Conservation (phyloP, 441 rosid species). For the Gossypium aridum region DNA sequence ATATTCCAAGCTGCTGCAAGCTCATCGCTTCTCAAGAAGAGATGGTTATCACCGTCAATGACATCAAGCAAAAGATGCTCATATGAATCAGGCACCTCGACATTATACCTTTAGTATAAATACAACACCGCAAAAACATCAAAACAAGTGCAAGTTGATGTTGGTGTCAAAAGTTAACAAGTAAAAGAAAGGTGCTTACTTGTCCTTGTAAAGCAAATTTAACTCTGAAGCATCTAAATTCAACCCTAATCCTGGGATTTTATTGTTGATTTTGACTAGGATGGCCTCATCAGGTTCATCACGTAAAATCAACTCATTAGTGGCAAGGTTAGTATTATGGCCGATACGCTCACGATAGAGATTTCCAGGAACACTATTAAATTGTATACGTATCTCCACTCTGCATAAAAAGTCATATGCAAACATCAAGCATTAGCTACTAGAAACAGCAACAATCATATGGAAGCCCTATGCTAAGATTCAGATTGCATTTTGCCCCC, state of each 20-base stretch:
- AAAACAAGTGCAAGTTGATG: neutral
- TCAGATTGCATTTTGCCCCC: too few relatives aligned
- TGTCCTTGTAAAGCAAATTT: conserved; percentile 71
- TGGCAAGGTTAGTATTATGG: conserved; percentile 39
- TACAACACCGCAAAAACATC: neutral
- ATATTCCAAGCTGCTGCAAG: conserved; percentile 71
- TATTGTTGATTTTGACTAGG: conserved; percentile 63
- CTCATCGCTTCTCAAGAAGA: conserved; percentile 77
- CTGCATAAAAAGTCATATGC: conserved; percentile 24
- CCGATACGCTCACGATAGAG: conserved; percentile 52
- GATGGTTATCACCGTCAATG: conserved; percentile 75
- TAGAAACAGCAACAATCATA: neutral
- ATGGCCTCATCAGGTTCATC: conserved; percentile 76
- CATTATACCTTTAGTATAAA: conserved; percentile 39
- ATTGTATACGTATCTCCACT: conserved; percentile 73
- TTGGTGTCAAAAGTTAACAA: neutral
- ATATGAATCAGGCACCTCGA: conserved; percentile 71
- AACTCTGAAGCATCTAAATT: conserved; percentile 74
- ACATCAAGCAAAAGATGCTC: conserved; percentile 79
- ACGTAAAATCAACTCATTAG: conserved; percentile 61
- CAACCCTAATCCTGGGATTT: conserved; percentile 73
- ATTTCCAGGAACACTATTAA: conserved; percentile 67
- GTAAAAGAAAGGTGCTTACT: conserved; percentile 22
- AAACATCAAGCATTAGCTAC: conserved; percentile 5
- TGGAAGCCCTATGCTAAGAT: too few relatives aligned